Base-by-base conservation (phyloP, 23 red algal species). In the Gracilaria vermiculophylla region DNA sequence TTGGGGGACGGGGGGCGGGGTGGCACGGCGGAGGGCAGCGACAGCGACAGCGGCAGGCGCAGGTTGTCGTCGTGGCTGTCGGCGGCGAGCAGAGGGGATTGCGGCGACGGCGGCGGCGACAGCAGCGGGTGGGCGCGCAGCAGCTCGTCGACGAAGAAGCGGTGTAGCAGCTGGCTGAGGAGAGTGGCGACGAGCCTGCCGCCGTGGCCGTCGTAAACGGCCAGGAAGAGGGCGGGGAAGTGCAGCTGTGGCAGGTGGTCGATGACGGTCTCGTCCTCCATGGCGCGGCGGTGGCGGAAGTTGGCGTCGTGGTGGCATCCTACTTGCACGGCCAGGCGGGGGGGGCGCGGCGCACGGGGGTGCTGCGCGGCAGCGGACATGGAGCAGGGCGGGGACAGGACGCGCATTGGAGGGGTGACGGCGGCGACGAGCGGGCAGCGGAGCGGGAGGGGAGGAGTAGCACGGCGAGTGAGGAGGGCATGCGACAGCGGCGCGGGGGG, bases 181-280 rank as follows among this genome's bases (percentile, higher is more conserved):
- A 85, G 53, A 19, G 86, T 57, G 27, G 94, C 82, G 16, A 80
- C 92, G 1, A 72, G 60, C 14, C 55, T 76, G 52, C 92, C 92
- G 47, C 92, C 92, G 76, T 95, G 97, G 34, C 92, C 92, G 91
- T 99, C 92, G 70, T 94, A 95, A 45, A 99, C 79, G 42, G 85
- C 96, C 69, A 99, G 76, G 71, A 95, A 95, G n/a, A 94, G 77
- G 40, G 54, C 85, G 33, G 75, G 81, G 16, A 82, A 62, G 54
- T 78, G 70, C 12, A 33, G 40, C 53, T 87, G n/a, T n/a, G n/a
- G n/a, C n/a, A n/a, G 95, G 36, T 43, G 56, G 35, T 92, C 72
- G 6, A 95, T 75, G 56, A 35, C 76, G 43, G 84, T 83, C n/a
- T 80, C 97, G 89, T 99, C 97, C 76, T 99, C 96, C 83, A 91